Evolutionary conservation across 306 rosid genomes (phyloP).

Genomic region (Spatholobus suberectus): DNA sequence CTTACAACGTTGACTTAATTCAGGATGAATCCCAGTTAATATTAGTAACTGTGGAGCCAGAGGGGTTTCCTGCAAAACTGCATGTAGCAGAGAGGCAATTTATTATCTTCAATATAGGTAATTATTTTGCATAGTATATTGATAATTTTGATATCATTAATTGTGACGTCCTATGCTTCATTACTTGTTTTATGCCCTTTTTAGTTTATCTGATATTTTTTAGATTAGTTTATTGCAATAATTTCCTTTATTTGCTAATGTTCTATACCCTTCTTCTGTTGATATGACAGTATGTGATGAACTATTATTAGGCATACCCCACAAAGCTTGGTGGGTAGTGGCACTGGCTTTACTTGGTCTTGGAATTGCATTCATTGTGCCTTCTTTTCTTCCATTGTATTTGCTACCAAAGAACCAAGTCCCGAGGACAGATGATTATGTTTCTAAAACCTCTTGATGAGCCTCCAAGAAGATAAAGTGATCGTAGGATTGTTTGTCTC

Average conservation of each 20-base stretch:
- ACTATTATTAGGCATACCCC: conserved; percentile 78
- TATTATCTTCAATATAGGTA: conserved; percentile 87
- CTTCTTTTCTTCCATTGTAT: conserved; percentile 65
- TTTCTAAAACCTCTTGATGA: conserved; percentile 59
- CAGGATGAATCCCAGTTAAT: conserved; percentile 59
- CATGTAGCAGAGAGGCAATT: conserved; percentile 63
- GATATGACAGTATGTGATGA: conserved; percentile 74
- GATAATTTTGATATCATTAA: neutral
- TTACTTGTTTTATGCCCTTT: neutral
- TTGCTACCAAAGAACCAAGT: conserved; percentile 54
- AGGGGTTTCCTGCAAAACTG: conserved; percentile 80
- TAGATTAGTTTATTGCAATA: neutral
- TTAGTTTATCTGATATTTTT: neutral
- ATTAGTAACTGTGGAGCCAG: conserved; percentile 78
- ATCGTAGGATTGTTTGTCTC: neutral
- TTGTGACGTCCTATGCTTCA: conserved; percentile 2
- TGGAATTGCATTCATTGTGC: conserved; percentile 63
- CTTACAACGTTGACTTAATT: conserved; percentile 27
- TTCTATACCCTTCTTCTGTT: neutral
- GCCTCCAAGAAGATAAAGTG: conserved; percentile 18
- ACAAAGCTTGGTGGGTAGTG: conserved; percentile 83
- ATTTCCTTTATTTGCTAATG: neutral
- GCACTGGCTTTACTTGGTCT: conserved; percentile 68
- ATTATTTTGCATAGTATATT: neutral
- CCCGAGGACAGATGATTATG: conserved; percentile 29